Conservation (phyloP, 495 filamentous ascomycete species). For the Margaritispora aquatica region DNA sequence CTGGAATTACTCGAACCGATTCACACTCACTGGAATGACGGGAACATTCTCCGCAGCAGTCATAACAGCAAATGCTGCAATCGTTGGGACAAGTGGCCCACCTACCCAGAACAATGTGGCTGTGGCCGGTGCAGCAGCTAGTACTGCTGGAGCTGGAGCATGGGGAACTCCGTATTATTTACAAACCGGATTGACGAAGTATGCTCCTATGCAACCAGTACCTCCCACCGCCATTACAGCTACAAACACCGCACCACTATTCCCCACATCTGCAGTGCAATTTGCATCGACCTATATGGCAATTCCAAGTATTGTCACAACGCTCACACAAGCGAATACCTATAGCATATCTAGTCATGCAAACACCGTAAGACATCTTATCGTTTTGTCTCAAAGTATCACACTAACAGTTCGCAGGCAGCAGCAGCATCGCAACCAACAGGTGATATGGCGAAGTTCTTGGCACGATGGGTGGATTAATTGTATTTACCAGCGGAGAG, state of each 20-base stretch:
- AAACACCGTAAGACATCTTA: conserved; percentile 53
- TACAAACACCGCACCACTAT: conserved; percentile 46
- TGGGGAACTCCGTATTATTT: conserved; percentile 52
- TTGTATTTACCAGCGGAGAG: not conserved
- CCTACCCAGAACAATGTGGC: conserved; percentile 30
- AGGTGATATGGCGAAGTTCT: conserved; percentile 52
- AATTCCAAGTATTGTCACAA: conserved; percentile 49
- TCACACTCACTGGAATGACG: conserved; percentile 61
- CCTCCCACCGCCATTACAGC: conserved; percentile 61
- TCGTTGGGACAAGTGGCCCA: conserved; percentile 40
- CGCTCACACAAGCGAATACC: conserved; percentile 53
- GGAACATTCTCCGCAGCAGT: conserved; percentile 50
- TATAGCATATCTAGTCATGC: conserved; percentile 49
- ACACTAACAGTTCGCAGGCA: conserved; percentile 19
- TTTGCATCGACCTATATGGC: conserved; percentile 54
- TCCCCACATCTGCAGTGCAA: conserved; percentile 54
- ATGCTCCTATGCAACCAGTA: conserved; percentile 66
- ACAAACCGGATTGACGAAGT: conserved; percentile 59
- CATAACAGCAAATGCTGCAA: conserved; percentile 32
- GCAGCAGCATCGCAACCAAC: conserved; percentile 28
- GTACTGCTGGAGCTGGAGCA: conserved; percentile 17
- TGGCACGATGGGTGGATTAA: conserved; percentile 55
- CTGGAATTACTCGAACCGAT: conserved; percentile 56
- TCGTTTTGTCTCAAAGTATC: conserved; percentile 31
- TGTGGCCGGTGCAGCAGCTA: conserved; percentile 15